Conservation (phyloP, 768 basidiomycete genomes). For the Psilocybe azurescens region DNA sequence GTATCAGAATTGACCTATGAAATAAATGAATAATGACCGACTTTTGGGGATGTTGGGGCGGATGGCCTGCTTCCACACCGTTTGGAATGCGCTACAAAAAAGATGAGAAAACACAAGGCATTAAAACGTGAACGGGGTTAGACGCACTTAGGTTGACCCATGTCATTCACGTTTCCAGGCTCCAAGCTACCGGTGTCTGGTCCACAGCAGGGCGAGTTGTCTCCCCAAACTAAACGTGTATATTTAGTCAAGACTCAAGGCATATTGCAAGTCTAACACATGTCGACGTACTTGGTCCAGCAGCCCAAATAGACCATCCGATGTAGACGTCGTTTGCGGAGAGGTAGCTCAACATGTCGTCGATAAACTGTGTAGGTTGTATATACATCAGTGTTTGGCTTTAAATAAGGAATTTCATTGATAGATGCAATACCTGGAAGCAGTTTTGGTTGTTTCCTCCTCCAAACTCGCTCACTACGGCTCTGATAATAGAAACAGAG, state of each 20-base stretch:
- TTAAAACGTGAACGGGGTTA: neutral
- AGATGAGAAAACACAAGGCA: neutral
- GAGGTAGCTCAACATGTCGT: conserved; percentile 47
- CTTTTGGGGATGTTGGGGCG: conserved; percentile 42
- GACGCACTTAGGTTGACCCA: conserved; percentile 42
- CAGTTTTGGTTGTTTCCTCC: conserved; percentile 49
- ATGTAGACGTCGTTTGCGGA: conserved; percentile 49
- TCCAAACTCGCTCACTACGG: conserved; percentile 51
- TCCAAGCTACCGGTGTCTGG: conserved; percentile 48
- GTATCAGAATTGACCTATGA: neutral
- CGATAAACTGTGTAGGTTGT: conserved; percentile 30
- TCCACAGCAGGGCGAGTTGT: conserved; percentile 47
- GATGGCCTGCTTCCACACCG: conserved; percentile 41
- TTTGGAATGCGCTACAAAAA: conserved; percentile 36
- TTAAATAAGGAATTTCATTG: neutral
- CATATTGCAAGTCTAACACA: neutral
- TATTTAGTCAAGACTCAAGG: neutral
- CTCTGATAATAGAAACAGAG: conserved; percentile 28
- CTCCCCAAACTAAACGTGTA: conserved; percentile 45
- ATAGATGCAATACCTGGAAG: conserved; percentile 28
- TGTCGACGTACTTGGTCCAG: conserved; percentile 43
- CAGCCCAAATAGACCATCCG: conserved; percentile 54
- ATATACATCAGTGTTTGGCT: neutral
- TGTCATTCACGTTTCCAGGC: conserved; percentile 42
- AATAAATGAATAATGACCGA: neutral